Evolutionary conservation across 2,329 filamentous ascomycete genomes (phyloP), one percentile per base, ranked within the genome.

Genomic region (Pseudogymnoascus verrucosus): DNA sequence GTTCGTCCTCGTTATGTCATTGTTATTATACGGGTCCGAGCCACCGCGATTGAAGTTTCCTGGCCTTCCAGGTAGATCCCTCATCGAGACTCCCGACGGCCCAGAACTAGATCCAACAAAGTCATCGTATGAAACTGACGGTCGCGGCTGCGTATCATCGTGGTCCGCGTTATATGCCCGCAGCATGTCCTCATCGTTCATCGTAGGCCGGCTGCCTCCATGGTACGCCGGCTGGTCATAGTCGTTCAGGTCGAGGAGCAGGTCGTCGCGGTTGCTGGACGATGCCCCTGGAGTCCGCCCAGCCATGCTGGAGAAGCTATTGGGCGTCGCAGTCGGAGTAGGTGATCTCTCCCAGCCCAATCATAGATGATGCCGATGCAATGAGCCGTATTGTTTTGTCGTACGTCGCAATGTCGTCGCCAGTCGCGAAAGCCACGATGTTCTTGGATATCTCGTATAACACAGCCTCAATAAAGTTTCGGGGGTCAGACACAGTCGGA

Each of bases 61-160:
- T 61, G 73, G 70, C 21, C 70, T 74, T 65, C 66, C 72, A 61
- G 70, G 73, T 64, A 69, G 72, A 64, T 79, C 76, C 68, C 77
- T 78, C 62, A 76, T 76, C 57, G 79, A 75, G 21, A 80, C 74
- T 60, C 82, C 79, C 65, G 81, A 78, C 66, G 79, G 80, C 67
- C 79, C 79, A 60, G 47, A 14, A 14, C 23, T 23, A 28, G 81
- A 86, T 67, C 93, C 93, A 67, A 98, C 88, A 75, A 97, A 98
- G 71, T 95, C 89, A 80, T 97, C 93, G 77, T 97, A 97, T 64
- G 92, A 96, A 62, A 93, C 87, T 26, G 93, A 97, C 62, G 92
- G 90, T 69, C 93, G 89, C 64, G 86, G 78, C 66, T 84, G 83
- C 57, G 82, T 78, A 69, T 83, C 79, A 68, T 90, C 84, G 72